phyloP scores from a whole-genome alignment of 2,329 filamentous ascomycete species.

The Epichloe typhina region DNA sequence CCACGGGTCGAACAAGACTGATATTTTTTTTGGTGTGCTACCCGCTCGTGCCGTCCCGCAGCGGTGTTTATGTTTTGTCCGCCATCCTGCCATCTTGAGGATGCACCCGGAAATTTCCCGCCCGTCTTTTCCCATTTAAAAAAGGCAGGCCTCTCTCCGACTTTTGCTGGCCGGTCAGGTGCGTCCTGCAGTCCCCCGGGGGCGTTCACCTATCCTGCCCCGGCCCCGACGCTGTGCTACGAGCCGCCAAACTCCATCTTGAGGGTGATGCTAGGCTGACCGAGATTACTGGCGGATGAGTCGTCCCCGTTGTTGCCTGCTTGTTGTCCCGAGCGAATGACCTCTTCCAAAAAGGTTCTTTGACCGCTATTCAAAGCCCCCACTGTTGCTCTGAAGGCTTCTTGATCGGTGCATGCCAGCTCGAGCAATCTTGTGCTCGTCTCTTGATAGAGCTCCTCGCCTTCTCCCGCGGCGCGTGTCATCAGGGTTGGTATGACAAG shows the following conservation, averaged over 20 bases:
- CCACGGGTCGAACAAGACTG: neutral
- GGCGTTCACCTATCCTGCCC: neutral
- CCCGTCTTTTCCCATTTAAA: neutral
- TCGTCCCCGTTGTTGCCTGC: constrained; percentile 26
- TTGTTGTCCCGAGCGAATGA: constrained; percentile 54
- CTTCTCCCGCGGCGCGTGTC: constrained; percentile 53
- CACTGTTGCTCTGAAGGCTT: constrained; percentile 62
- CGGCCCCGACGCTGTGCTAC: constrained; percentile 3
- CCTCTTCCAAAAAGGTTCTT: constrained; percentile 70
- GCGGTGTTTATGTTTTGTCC: neutral
- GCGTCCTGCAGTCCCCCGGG: constrained; percentile 1
- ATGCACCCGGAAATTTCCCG: too few species aligned
- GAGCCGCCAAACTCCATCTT: constrained; percentile 77
- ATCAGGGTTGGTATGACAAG: constrained; percentile 69
- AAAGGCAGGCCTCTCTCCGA: neutral
- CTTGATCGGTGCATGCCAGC: constrained; percentile 62
- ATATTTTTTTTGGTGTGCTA: neutral
- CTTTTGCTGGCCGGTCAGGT: neutral
- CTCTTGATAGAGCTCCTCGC: constrained; percentile 49
- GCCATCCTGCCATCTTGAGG: neutral
- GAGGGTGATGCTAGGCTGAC: constrained; percentile 73
- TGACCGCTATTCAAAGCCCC: constrained; percentile 56
- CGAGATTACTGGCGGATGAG: constrained; percentile 28
- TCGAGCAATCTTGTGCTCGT: constrained; percentile 68
- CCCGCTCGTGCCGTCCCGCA: neutral